Evolutionary conservation across 1,284 basidiomycete genomes (phyloP), one percentile per base, ranked within the genome.

Genomic region (Mycosarcoma mackinlayi): DNA sequence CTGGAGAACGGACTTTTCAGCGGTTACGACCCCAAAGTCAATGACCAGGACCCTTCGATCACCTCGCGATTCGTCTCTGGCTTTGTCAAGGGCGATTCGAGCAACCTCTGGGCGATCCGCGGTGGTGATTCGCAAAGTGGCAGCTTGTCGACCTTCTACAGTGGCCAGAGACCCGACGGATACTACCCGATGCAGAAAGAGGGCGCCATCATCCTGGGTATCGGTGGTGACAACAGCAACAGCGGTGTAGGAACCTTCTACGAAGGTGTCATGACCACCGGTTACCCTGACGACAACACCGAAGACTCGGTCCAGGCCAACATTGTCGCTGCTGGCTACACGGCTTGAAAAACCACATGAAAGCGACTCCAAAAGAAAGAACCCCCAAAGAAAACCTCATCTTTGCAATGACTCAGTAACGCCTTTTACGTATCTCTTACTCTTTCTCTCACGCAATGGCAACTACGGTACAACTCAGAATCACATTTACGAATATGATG

Each of bases 141-240:
- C 5, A 51, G 56, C 6, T 19, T 65, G 7, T 9, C 14, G 1
- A 65, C 62, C 1, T 24, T 25, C 37, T 65, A 65, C 62, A 47
- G 41, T 28, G 62, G 62, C 13, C 40, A 46, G 16, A 25, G 62
- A 23, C 62, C 62, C 1, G 16, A 6, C 5, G 62, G 56, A 4
- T 65, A 65, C 47, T 65, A 55, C 24, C 62, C 62, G 4, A 65
- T 65, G 62, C 35, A 59, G 19, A 65, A 65, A 47, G 55, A 65
- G 28, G 62, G 62, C 10, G 51, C 62, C 2, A 59, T 65, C 37
- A 65, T 65, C 41, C 37, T 65, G 4, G 62, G 62, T 21, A 65
- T 65, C 34, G 62, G 62, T 3, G 62, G 62, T 16, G 62, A 65
- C 27, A 65, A 65, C 62, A 55, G 51, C 21, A 46, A 65, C 51